Percentiles rank a stretch among this genome's conserved stretches.
Evolutionary conservation across 371 early-diverging fungal species (phyloP).

Genomic region (Mucor mucedo): DNA sequence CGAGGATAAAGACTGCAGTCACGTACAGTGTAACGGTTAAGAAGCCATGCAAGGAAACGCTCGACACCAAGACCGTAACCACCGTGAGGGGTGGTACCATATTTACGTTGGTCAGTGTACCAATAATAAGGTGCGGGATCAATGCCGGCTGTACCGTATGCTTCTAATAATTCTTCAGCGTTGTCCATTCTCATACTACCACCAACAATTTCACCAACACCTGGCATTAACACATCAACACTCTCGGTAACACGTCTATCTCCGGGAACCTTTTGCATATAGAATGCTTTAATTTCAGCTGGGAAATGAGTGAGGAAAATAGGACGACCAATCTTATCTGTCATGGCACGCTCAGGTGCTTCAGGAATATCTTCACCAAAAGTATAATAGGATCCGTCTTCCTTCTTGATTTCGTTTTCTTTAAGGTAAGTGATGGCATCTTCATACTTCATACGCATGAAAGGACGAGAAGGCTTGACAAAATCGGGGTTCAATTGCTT

Average conservation of each 20-base stretch:
- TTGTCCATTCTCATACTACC: constrained; percentile 99
- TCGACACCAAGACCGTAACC: constrained; percentile 99
- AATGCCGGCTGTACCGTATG: constrained; percentile 96
- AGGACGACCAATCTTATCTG: constrained; percentile 96
- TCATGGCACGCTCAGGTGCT: constrained; percentile 98
- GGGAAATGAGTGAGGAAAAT: constrained; percentile 98
- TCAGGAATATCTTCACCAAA: constrained; percentile 99
- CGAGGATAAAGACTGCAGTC: constrained; percentile 98
- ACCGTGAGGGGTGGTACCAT: constrained; percentile 98
- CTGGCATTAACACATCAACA: constrained; percentile 99
- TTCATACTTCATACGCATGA: constrained; percentile 95
- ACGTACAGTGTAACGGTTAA: constrained; percentile 93
- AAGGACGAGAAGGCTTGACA: constrained; percentile 86
- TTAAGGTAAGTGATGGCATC: constrained; percentile 98
- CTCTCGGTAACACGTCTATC: constrained; percentile 93
- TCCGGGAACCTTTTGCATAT: constrained; percentile 94
- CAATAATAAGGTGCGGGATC: constrained; percentile 98
- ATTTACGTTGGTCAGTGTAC: constrained; percentile 99
- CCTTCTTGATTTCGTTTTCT: constrained; percentile 90
- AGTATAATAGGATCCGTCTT: constrained; percentile 89
- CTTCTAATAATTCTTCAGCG: constrained; percentile 90
- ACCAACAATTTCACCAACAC: constrained; percentile 99
- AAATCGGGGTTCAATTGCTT: constrained; percentile 95
- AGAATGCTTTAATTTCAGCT: constrained; percentile 99
- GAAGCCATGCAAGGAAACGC: constrained; percentile 97